A percentile compares a stretch with the other conserved stretches of the same genome.
These are phyloP conservation scores for Aphanomyces cochlioides DNA, from an alignment of 352 stramenopile genomes.

Conservation along the genomic window DNA sequence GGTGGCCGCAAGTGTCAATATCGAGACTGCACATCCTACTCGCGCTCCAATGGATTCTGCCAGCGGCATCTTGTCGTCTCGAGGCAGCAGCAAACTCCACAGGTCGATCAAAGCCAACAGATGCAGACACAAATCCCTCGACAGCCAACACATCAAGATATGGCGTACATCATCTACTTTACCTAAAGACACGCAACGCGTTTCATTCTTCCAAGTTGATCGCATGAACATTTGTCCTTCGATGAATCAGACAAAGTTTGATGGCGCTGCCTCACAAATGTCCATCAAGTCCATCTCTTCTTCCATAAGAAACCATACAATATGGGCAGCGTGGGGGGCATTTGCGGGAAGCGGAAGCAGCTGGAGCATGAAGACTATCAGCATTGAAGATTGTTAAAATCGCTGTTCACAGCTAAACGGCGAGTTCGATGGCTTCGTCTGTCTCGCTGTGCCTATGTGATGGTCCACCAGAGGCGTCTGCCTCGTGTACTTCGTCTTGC, in stretches of 20 bases:
- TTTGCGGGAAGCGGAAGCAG: too few species aligned
- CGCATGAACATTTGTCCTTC: not conserved
- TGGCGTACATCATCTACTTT: too few species aligned
- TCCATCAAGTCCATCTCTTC: too few species aligned
- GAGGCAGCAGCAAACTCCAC: not conserved
- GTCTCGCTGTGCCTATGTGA: not conserved
- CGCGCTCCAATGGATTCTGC: constrained; percentile 6
- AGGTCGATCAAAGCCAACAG: not conserved
- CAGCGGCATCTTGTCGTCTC: not conserved
- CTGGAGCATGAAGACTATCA: too few species aligned
- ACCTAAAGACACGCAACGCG: too few species aligned
- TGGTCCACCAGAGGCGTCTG: not conserved
- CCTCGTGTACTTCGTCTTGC: not conserved
- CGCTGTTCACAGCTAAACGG: not conserved
- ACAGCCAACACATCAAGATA: not conserved
- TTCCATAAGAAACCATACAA: too few species aligned
- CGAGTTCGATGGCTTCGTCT: not conserved
- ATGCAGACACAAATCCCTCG: not conserved
- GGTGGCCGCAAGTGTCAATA: constrained; percentile 7
- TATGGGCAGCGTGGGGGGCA: too few species aligned
- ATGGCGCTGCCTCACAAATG: too few species aligned
- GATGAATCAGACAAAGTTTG: not conserved
- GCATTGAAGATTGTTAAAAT: not conserved
- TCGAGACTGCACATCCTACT: constrained; percentile 8
- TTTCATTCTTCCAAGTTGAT: too few species aligned